phyloP scores from a whole-genome alignment of 164 flowering plant species.

The Macadamia integrifolia region DNA sequence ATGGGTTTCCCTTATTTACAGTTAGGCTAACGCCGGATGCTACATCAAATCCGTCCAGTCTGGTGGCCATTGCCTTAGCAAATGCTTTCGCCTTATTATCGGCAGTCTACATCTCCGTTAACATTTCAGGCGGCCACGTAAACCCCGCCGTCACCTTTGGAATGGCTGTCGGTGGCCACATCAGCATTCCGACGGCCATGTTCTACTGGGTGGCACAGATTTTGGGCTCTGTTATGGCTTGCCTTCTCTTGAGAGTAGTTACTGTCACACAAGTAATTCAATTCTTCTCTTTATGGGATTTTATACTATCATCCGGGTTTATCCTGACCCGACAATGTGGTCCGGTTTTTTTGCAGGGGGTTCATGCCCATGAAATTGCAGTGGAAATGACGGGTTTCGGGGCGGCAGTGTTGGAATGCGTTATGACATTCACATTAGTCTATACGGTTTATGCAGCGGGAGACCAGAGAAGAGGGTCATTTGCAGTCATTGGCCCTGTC shows the following conservation, averaged over 20 bases:
- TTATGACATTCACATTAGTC: slow-evolving; percentile 63
- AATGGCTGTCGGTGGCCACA: slow-evolving; percentile 66
- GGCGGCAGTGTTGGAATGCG: slow-evolving; percentile 62
- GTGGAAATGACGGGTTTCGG: slow-evolving; percentile 83
- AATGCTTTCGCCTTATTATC: slow-evolving; percentile 54
- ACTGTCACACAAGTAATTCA: slow-evolving; percentile 46
- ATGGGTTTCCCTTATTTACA: slow-evolving; percentile 9
- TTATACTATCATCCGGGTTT: too few relatives aligned
- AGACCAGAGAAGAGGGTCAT: slow-evolving; percentile 44
- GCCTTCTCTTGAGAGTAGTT: slow-evolving; percentile 44
- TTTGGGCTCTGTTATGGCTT: slow-evolving; percentile 62
- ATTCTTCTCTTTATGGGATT: not conserved
- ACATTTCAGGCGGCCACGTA: slow-evolving; percentile 72
- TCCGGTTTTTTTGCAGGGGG: slow-evolving; percentile 28
- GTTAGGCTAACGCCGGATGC: slow-evolving; percentile 45
- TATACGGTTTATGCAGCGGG: slow-evolving; percentile 58
- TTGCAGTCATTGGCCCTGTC: slow-evolving; percentile 45
- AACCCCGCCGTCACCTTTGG: slow-evolving; percentile 91
- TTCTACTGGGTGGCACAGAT: slow-evolving; percentile 75
- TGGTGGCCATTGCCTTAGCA: slow-evolving; percentile 53
- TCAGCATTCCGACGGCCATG: slow-evolving; percentile 50
- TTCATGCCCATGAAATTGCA: slow-evolving; percentile 48
- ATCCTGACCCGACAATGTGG: too few relatives aligned
- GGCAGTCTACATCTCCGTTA: slow-evolving; percentile 48
- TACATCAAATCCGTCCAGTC: slow-evolving; percentile 36